Base-by-base conservation (phyloP, 2,329 filamentous ascomycete genomes). In the Colletotrichum plurivorum region DNA sequence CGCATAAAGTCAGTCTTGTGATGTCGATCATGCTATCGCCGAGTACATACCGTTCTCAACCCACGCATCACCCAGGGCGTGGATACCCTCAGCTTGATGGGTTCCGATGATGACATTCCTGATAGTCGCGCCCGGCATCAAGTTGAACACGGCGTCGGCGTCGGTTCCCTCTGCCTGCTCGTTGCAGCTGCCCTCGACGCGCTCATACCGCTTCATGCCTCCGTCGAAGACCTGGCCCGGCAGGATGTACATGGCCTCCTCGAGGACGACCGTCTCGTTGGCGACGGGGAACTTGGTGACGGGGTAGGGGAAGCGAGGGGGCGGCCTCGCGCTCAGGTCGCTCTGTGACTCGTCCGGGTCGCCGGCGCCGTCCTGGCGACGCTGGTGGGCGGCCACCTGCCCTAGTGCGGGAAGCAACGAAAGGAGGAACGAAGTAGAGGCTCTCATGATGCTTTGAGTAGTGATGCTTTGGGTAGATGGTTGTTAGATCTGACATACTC, bases 101-200 rank as follows among this genome's bases (percentile, higher is more conserved):
- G 73, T 73, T 31, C 79, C 79, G 12, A 81, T 81, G n/a, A 81
- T 81, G 2, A 80, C 79, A 62, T 81, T 81, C 41, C 73, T 72
- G 45, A 81, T 75, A 0, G 78, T 80, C 0, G 78, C 73, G 3
- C 79, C 79, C 0, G 78, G 69, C n/a, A 77, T 63, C 41, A 81
- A 67, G 55, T 78, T 75, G 61, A 81, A 81, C 25, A 81, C 79
- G 3, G 79, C 73, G 56, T 83, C 82, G 1, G 76, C 76, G 27
- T 77, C 76, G 3, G 76, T 77, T 16, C 46, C 83, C 71, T 85
- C 84, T 1, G 74, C 75, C 65, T 85, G 81, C 25, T 80, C 82
- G 41, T 76, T 81, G 71, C 84, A 85, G 59, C 78, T 78, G 16
- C 78, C 79, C 27, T 74, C 73, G 1, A 78, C 76, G 12, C 79